Evolutionary conservation across 1,284 basidiomycete species (phyloP).

Genomic region (Cryptococcus deneoformans): DNA sequence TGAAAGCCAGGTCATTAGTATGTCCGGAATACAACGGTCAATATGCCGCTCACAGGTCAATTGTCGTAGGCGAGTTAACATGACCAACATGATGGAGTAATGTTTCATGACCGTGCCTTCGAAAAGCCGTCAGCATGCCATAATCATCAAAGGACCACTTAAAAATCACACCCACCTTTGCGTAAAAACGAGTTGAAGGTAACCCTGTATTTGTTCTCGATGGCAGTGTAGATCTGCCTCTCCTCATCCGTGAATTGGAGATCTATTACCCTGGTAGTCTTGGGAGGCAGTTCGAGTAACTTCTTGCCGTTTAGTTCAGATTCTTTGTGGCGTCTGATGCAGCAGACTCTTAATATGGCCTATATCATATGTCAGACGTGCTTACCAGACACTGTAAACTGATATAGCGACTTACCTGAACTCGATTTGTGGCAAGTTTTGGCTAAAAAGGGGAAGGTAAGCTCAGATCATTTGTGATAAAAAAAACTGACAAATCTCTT

Average conservation of each 20-base stretch:
- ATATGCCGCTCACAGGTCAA: slow-evolving; percentile 17
- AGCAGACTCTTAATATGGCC: slow-evolving; percentile 27
- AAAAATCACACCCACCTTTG: slow-evolving; percentile 9
- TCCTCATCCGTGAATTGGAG: slow-evolving; percentile 45
- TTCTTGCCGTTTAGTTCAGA: slow-evolving; percentile 41
- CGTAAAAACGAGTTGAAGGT: slow-evolving; percentile 46
- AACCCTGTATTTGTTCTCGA: slow-evolving; percentile 40
- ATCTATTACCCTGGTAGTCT: slow-evolving; percentile 31
- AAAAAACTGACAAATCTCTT: slow-evolving; percentile 12
- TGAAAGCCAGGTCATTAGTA: not conserved
- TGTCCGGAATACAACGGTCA: not conserved
- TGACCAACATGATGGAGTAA: slow-evolving; percentile 36
- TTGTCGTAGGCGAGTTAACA: slow-evolving; percentile 42
- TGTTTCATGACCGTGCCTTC: slow-evolving; percentile 44
- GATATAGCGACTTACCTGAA: slow-evolving; percentile 27
- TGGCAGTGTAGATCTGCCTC: slow-evolving; percentile 42
- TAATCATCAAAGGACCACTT: not conserved
- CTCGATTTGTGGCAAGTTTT: slow-evolving; percentile 38
- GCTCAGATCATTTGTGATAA: not conserved
- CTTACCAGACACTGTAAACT: slow-evolving; percentile 1
- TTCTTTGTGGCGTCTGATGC: slow-evolving; percentile 45
- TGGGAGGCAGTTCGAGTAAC: slow-evolving; percentile 40
- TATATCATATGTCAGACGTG: not conserved
- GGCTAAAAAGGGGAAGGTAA: not conserved
- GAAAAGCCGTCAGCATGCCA: not conserved